Conservation (phyloP, 169 alveolate genomes). For the Plasmodium malariae region DNA sequence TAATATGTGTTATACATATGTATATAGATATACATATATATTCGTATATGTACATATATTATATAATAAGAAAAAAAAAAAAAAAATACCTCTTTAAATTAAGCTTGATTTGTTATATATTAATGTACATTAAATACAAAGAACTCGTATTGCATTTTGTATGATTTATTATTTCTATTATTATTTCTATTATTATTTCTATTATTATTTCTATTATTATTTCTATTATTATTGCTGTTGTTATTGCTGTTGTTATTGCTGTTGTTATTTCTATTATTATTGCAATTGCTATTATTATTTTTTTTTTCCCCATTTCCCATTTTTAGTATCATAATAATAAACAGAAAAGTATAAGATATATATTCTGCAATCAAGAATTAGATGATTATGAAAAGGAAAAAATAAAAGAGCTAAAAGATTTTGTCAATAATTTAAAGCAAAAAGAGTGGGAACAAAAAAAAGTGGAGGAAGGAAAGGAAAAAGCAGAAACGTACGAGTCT, state of each 20-base stretch:
- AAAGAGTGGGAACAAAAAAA: conserved; percentile 16
- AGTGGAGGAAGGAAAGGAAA: conserved; percentile 36
- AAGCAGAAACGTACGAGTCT: conserved; percentile 42
- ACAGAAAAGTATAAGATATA: conserved; percentile 81
- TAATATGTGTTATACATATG: not conserved
- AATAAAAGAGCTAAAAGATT: conserved; percentile 79
- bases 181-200: too few species aligned
- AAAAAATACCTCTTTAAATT: too few species aligned
- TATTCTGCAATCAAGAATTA: conserved; percentile 80
- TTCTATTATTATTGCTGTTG: too few species aligned
- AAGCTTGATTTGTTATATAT: too few species aligned
- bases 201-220: too few species aligned
- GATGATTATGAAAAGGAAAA: conserved; percentile 81
- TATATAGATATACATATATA: not conserved
- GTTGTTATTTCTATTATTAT: not conserved
- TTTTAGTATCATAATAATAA: conserved; percentile 74
- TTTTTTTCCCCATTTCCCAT: too few species aligned
- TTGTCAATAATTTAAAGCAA: conserved; percentile 79
- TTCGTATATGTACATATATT: not conserved
- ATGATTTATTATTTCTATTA: too few species aligned
- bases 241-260: too few species aligned
- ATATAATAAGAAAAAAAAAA: not conserved
- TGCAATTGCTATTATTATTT: not conserved
- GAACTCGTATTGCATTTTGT: too few species aligned
- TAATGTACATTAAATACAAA: too few species aligned